phyloP scores from a whole-genome alignment of 306 rosid species.

The Herpetospermum pedunculosum region DNA sequence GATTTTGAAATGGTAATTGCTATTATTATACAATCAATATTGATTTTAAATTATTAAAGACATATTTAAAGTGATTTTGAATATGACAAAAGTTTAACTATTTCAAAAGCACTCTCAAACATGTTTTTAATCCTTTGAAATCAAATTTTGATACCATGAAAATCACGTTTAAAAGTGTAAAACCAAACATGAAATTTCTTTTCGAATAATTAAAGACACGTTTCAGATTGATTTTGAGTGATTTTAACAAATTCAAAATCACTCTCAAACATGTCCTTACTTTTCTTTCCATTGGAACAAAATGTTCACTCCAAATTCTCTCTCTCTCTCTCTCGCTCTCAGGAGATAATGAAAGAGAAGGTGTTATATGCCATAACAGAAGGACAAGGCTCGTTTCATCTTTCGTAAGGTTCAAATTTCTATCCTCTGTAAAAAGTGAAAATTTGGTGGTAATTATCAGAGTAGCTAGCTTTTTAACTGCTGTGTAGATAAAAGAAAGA shows the following conservation, averaged over 20 bases:
- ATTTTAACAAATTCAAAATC: no score
- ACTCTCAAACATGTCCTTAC: not conserved
- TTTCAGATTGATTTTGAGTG: no score
- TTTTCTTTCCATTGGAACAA: not conserved
- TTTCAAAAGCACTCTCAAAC: no score
- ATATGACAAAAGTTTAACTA: no score
- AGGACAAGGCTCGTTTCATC: conserved; percentile 98
- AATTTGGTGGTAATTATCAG: conserved; percentile 56
- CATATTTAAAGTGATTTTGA: no score
- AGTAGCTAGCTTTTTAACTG: conserved; percentile 29
- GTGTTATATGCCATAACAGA: conserved; percentile 81
- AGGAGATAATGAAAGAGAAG: conserved; percentile 93
- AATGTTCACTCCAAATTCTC: not conserved
- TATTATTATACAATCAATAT: no score
- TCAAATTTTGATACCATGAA: not conserved
- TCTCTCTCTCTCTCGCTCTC: conserved; percentile 16
- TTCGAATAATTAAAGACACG: no score
- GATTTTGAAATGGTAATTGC: no score
- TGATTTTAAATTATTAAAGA: no score
- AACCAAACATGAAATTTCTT: no score
- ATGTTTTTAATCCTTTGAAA: not conserved
- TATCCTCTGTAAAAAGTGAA: conserved; percentile 22
- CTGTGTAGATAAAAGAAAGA: conserved; percentile 29
- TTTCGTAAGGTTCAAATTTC: conserved; percentile 33
- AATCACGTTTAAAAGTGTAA: not conserved